These are phyloP conservation scores for Rhizopogon roseolus DNA, from an alignment of 768 basidiomycete genomes.

Conservation along the genomic window DNA sequence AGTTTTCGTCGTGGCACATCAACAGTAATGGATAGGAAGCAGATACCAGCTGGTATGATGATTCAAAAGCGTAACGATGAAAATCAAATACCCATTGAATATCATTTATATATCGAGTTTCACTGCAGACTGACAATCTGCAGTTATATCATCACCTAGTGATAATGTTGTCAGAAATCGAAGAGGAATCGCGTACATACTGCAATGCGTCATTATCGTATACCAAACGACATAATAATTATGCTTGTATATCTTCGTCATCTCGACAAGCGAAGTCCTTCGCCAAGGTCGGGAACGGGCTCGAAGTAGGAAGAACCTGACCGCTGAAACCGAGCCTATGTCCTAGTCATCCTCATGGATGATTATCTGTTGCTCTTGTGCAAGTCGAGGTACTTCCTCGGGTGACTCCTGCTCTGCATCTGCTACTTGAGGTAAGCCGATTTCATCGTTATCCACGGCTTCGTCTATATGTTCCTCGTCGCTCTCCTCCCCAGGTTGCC, in stretches of 20 bases:
- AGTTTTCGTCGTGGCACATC: too few species aligned
- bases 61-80: too few species aligned
- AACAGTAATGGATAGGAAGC: too few species aligned
- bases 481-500: slow-evolving; percentile 45
- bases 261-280: neutral
- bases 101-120: too few species aligned
- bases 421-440: neutral
- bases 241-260: neutral
- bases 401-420: neutral
- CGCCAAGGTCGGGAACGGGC: neutral
- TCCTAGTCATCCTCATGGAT: slow-evolving; percentile 50
- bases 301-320: neutral
- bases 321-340: neutral
- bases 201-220: neutral
- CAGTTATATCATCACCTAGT: too few species aligned
- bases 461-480: slow-evolving; percentile 28
- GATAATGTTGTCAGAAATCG: too few species aligned
- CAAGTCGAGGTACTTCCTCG: slow-evolving; percentile 16
- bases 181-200: neutral
- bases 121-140: too few species aligned
- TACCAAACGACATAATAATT: neutral
- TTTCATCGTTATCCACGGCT: slow-evolving; percentile 1
- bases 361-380: slow-evolving; percentile 34
- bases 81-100: too few species aligned
- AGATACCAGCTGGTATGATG: too few species aligned